These are phyloP conservation scores for Conoideocrella luteorostrata DNA, from an alignment of 2,329 filamentous ascomycete species.

Conservation along the genomic window DNA sequence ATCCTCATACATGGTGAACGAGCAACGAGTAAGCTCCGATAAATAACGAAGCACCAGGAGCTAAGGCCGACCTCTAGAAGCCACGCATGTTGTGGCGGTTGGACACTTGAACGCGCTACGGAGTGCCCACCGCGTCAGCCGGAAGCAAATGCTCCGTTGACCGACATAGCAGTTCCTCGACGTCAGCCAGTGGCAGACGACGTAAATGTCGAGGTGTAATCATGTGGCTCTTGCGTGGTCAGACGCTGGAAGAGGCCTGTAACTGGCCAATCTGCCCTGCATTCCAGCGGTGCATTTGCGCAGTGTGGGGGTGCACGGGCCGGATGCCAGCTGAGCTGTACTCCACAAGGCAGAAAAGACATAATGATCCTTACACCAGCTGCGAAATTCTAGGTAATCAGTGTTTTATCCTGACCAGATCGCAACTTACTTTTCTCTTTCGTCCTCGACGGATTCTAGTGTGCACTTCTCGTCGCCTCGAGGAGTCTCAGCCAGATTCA, in stretches of 20 bases:
- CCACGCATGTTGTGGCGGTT: conserved; percentile 11
- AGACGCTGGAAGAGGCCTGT: not conserved
- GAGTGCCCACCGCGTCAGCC: not conserved
- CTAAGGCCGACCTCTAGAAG: conserved; percentile 17
- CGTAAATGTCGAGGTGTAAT: not conserved
- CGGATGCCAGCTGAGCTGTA: no score
- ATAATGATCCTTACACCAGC: no score
- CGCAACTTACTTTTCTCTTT: no score
- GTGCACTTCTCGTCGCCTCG: not conserved
- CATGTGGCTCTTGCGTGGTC: not conserved
- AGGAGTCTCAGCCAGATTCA: not conserved
- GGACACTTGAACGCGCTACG: no score
- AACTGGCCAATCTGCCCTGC: no score
- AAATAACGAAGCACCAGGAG: conserved; percentile 4
- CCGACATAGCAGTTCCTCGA: conserved; percentile 1
- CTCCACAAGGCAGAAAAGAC: no score
- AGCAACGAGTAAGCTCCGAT: not conserved
- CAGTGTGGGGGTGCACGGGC: no score
- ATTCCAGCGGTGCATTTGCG: no score
- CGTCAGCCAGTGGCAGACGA: not conserved
- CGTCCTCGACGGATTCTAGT: no score
- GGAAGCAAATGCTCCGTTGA: conserved; percentile 8
- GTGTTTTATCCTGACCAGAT: no score
- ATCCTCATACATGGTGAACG: conserved; percentile 66
- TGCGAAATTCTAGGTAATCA: no score